Percentiles rank a stretch among this genome's conserved stretches.
phyloP scores from a whole-genome alignment of 2,329 filamentous ascomycete species.

The Hypomyces perniciosus region DNA sequence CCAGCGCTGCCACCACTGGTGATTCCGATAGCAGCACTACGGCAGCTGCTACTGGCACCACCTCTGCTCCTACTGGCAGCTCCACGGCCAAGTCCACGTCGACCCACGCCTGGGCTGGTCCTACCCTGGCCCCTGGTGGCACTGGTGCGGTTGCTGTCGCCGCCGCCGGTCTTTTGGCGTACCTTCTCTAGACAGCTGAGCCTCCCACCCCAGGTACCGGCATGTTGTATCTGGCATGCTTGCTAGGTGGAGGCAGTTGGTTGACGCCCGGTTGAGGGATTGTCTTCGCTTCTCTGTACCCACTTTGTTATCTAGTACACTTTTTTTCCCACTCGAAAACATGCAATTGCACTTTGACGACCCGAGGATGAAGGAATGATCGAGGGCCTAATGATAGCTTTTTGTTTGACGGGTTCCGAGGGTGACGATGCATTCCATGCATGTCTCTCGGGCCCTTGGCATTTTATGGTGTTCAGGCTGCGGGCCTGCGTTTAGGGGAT shows the following conservation, averaged over 20 bases:
- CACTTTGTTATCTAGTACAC: conserved; percentile 26
- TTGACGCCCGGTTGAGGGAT: conserved; percentile 13
- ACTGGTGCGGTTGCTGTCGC: conserved; percentile 40
- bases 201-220: conserved; percentile 15
- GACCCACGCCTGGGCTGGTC: conserved; percentile 29
- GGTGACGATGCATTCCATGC: conserved; percentile 7
- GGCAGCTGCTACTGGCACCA: conserved; percentile 20
- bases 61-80: conserved; percentile 18
- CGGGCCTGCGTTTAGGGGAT: neutral
- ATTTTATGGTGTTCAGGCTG: conserved; percentile 2
- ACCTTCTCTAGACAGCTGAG: conserved; percentile 37
- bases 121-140: conserved; percentile 37
- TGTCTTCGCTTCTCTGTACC: conserved; percentile 27
- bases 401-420: conserved; percentile 7
- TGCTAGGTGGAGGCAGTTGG: conserved; percentile 11
- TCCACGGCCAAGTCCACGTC: conserved; percentile 27
- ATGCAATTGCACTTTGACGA: conserved; percentile 14
- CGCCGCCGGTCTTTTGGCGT: conserved; percentile 48
- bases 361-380: conserved; percentile 18
- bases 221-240: conserved; percentile 8
- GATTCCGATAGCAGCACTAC: conserved; percentile 20
- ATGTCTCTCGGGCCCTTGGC: conserved; percentile 4
- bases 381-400: conserved; percentile 15
- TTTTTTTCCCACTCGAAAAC: conserved; percentile 18
- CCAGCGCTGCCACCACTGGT: conserved; percentile 25